Percentiles rank a stretch among this genome's conserved stretches.
Conservation (phyloP, 129 eudicot species). For the Deinandra increscens region DNA sequence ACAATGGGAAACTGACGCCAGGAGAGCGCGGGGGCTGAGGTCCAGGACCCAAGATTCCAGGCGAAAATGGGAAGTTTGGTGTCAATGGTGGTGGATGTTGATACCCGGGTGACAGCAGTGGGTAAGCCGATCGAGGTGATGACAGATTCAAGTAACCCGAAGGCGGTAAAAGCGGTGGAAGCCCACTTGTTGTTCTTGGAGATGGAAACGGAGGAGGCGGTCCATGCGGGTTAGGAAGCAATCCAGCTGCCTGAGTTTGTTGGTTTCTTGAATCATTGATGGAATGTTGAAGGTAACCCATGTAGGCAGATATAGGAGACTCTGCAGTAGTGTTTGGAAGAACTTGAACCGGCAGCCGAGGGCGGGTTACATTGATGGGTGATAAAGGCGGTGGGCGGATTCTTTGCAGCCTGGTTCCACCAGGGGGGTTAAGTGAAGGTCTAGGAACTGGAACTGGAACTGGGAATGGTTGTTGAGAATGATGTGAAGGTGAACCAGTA, state of each 20-base stretch:
- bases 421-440: constrained; percentile 48
- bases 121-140: constrained; percentile 87
- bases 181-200: constrained; percentile 50
- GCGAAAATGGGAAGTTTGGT: constrained; percentile 75
- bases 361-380: constrained; percentile 45
- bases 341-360: constrained; percentile 23
- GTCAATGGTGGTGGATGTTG: constrained; percentile 77
- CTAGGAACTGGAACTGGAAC: constrained; percentile 46
- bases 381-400: constrained; percentile 85
- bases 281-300: constrained; percentile 84
- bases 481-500: constrained; percentile 83
- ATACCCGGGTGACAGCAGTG: constrained; percentile 79
- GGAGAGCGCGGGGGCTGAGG: constrained; percentile 90
- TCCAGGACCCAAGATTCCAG: constrained; percentile 36
- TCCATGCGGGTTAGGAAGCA: constrained; percentile 54
- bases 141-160: constrained; percentile 60
- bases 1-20: constrained; percentile 67
- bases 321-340: constrained; percentile 44
- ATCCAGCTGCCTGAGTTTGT: constrained; percentile 39
- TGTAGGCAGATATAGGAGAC: constrained; percentile 74
- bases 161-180: constrained; percentile 67
- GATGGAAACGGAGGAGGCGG: constrained; percentile 26
- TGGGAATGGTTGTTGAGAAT: constrained; percentile 49
- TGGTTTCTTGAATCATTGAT: constrained; percentile 46
- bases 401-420: constrained; percentile 59